A percentile compares a stretch with the other conserved stretches of the same genome.
Evolutionary conservation across 331 rosid genomes (phyloP).

Genomic region (Rhamnella rubrinervis): DNA sequence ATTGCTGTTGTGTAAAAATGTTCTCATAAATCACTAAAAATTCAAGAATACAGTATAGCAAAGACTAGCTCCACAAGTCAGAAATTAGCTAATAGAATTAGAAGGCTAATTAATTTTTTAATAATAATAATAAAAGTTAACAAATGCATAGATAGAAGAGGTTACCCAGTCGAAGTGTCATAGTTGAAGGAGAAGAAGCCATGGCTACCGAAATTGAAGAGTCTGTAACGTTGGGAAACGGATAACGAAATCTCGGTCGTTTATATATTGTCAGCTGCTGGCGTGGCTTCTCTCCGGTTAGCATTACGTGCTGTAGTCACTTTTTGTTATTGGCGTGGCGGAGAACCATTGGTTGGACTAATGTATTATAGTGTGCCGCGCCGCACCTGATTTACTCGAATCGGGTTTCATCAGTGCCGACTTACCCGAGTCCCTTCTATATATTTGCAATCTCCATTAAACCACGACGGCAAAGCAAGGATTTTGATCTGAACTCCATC

Average conservation of each 20-base stretch:
- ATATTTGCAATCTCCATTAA: too few relatives aligned
- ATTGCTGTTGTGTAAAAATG: neutral
- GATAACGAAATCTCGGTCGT: conserved; percentile 62
- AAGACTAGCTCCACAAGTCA: too few relatives aligned
- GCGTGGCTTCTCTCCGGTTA: conserved; percentile 1
- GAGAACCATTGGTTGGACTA: neutral
- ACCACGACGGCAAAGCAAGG: too few relatives aligned
- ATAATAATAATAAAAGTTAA: neutral
- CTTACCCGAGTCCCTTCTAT: too few relatives aligned
- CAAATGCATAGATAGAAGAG: neutral
- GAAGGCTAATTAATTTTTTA: neutral
- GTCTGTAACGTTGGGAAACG: conserved; percentile 34
- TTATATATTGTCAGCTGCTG: conserved; percentile 1
- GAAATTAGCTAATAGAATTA: neutral
- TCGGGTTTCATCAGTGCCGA: too few relatives aligned
- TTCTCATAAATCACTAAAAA: neutral
- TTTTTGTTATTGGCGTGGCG: too few relatives aligned
- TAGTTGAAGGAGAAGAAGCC: conserved; percentile 58
- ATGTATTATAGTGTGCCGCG: neutral
- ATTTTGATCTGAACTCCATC: too few relatives aligned
- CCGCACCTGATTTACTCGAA: too few relatives aligned
- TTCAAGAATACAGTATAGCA: too few relatives aligned
- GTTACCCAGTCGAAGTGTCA: conserved; percentile 68
- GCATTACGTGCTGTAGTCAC: too few relatives aligned
- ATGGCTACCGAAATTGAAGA: conserved; percentile 33